These are phyloP conservation scores for Aspergillus sp. DNA, from an alignment of 2,329 filamentous ascomycete species.

Conservation along the genomic window DNA sequence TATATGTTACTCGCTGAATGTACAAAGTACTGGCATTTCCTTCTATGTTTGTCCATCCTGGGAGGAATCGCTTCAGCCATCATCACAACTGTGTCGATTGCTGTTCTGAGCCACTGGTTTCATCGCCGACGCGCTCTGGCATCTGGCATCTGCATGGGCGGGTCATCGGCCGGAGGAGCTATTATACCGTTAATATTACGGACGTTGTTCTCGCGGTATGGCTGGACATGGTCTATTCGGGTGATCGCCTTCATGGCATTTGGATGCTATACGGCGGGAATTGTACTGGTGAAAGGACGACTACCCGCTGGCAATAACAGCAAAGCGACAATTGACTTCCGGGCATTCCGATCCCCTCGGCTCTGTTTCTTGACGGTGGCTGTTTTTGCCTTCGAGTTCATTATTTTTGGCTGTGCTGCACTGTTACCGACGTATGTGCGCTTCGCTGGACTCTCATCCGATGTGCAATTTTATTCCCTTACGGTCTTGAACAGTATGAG, in stretches of 20 bases:
- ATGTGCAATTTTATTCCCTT: constrained; percentile 25
- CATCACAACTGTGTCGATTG: constrained; percentile 28
- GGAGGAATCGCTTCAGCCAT: constrained; percentile 27
- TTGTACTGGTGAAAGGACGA: constrained; percentile 25
- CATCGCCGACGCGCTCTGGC: constrained; percentile 27
- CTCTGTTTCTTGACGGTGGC: constrained; percentile 35
- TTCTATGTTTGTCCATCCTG: constrained; percentile 30
- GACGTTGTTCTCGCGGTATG: constrained; percentile 20
- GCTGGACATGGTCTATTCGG: constrained; percentile 29
- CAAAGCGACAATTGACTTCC: constrained; percentile 30
- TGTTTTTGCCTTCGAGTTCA: constrained; percentile 41
- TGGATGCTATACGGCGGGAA: constrained; percentile 22
- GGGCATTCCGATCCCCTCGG: constrained; percentile 32
- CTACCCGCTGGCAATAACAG: constrained; percentile 19
- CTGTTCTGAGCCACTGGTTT: constrained; percentile 35
- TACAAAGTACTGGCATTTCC: constrained; percentile 40
- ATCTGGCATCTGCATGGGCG: constrained; percentile 32
- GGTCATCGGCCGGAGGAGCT: constrained; percentile 29
- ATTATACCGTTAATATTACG: constrained; percentile 28
- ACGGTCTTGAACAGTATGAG: constrained; percentile 38
- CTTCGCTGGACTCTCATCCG: constrained; percentile 27
- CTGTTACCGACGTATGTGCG: constrained; percentile 39
- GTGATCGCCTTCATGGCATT: constrained; percentile 29
- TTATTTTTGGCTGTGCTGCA: constrained; percentile 40
- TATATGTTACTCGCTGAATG: constrained; percentile 42